These are phyloP conservation scores for Dictyostelium brefeldianum DNA, from an alignment of 78 protist genomes.

Conservation along the genomic window DNA sequence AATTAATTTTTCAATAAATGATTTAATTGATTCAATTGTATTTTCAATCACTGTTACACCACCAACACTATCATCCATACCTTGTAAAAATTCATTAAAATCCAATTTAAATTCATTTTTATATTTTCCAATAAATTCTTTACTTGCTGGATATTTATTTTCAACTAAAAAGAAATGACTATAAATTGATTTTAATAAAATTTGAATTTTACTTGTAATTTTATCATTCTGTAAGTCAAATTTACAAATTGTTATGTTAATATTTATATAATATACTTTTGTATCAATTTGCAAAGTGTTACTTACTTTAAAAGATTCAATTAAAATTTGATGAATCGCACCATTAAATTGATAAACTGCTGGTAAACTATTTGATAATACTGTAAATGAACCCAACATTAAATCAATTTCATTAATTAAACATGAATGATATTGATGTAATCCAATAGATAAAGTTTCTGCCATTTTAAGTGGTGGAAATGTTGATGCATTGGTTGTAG, in stretches of 20 bases:
- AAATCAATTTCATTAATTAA: conserved; percentile 67
- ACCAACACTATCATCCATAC: not conserved
- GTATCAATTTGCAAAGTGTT: too few relatives aligned
- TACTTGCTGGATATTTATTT: not conserved
- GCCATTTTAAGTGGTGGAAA: conserved; percentile 58
- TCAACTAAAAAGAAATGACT: conserved; percentile 25
- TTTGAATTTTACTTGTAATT: not conserved
- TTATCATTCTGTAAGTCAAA: not conserved
- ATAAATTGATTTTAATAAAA: conserved; percentile 4
- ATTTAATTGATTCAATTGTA: not conserved
- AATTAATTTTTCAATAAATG: conserved; percentile 19
- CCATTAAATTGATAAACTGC: conserved; percentile 54
- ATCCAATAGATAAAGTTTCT: conserved; percentile 57
- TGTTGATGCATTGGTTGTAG: not conserved
- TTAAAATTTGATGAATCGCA: conserved; percentile 4
- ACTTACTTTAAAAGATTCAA: conserved; percentile 27
- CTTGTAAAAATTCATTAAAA: conserved; percentile 14
- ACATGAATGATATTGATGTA: conserved; percentile 40
- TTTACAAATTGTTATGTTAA: too few relatives aligned
- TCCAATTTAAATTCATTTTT: conserved; percentile 20
- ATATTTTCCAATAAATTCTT: not conserved
- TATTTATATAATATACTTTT: too few relatives aligned
- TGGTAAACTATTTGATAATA: conserved; percentile 21
- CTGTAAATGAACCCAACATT: conserved; percentile 8
- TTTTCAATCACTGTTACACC: not conserved